Conservation (phyloP, 495 filamentous ascomycete species). For the Mycothermus thermophilus region DNA sequence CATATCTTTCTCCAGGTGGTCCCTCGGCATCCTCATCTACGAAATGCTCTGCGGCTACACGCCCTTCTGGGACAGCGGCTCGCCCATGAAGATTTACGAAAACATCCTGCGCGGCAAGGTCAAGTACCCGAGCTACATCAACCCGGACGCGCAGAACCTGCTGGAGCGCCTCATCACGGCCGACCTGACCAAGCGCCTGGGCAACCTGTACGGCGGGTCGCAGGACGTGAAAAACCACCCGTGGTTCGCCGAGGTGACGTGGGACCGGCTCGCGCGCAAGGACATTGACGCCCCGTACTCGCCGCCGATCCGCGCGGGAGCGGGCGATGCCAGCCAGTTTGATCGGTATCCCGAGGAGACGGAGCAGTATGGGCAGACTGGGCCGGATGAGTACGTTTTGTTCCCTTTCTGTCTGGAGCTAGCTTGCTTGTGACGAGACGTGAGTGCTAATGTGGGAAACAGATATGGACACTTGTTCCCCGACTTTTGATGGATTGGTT, state of each 20-base stretch:
- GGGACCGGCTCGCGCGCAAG: conserved; percentile 83
- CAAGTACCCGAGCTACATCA: conserved; percentile 91
- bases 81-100: conserved; percentile 97
- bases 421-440: neutral
- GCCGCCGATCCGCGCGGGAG: conserved; percentile 84
- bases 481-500: conserved; percentile 58
- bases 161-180: conserved; percentile 85
- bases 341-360: conserved; percentile 96
- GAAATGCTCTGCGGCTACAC: conserved; percentile 99
- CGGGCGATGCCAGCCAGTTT: conserved; percentile 93
- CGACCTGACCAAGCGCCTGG: conserved; percentile 87
- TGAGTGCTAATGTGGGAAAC: conserved; percentile 3
- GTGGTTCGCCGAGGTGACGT: conserved; percentile 97
- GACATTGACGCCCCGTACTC: conserved; percentile 98
- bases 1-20: conserved; percentile 75
- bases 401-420: neutral
- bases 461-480: conserved; percentile 60
- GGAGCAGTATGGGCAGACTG: conserved; percentile 67
- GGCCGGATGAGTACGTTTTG: conserved; percentile 66
- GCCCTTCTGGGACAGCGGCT: conserved; percentile 95
- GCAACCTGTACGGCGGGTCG: conserved; percentile 84
- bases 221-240: conserved; percentile 88
- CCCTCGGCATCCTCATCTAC: conserved; percentile 92
- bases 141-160: conserved; percentile 84
- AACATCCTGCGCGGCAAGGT: conserved; percentile 89